Evolutionary conservation across 257 asterid genomes (phyloP).

Genomic region (Sherardia arvensis): DNA sequence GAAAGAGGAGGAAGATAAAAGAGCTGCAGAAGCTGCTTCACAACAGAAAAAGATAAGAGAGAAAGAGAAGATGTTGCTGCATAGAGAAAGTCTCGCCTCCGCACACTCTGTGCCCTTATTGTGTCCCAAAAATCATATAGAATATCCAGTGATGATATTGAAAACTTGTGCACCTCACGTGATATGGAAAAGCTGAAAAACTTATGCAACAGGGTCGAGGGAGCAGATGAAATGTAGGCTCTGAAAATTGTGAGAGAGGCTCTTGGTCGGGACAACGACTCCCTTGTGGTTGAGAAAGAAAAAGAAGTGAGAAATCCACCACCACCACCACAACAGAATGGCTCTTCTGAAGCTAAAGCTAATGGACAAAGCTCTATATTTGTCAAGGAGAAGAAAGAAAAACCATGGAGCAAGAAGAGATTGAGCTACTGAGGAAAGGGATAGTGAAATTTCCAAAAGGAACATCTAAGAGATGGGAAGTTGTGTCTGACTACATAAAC

Average conservation of each 20-base stretch:
- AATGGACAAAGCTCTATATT: slow-evolving; percentile 26
- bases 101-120: too few relatives aligned
- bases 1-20: slow-evolving; percentile 70
- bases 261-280: slow-evolving; percentile 34
- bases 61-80: slow-evolving; percentile 74
- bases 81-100: slow-evolving; percentile 77
- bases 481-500: slow-evolving; percentile 79
- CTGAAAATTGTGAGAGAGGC: slow-evolving; percentile 44
- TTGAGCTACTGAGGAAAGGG: slow-evolving; percentile 83
- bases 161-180: slow-evolving; percentile 55
- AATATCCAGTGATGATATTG: slow-evolving; percentile 57
- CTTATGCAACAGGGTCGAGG: slow-evolving; percentile 64
- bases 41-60: slow-evolving; percentile 68
- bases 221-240: slow-evolving; percentile 38
- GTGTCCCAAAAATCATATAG: slow-evolving; percentile 40
- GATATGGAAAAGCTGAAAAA: slow-evolving; percentile 60
- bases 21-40: slow-evolving; percentile 77
- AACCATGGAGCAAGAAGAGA: slow-evolving; percentile 82
- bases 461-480: slow-evolving; percentile 94
- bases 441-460: slow-evolving; percentile 85
- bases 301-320: too few relatives aligned
- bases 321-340: slow-evolving; percentile 59
- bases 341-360: slow-evolving; percentile 18
- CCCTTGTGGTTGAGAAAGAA: too few relatives aligned
- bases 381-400: slow-evolving; percentile 38